Percentiles rank a stretch among this genome's conserved stretches.
Evolutionary conservation across 2,329 filamentous ascomycete species (phyloP).

Genomic region (Colletotrichum zoysiae): DNA sequence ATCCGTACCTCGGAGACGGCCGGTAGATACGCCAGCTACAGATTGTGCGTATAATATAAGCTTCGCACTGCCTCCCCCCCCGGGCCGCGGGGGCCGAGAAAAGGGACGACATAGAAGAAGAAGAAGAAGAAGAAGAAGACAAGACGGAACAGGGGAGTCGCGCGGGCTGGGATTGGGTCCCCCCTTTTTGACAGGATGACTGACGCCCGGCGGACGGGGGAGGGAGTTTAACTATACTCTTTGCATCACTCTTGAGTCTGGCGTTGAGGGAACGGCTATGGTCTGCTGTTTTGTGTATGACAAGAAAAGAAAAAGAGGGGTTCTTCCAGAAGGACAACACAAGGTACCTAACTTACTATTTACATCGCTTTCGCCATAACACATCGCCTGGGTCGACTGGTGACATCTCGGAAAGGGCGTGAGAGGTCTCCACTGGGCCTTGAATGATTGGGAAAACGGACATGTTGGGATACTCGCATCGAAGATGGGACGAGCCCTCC

Average conservation of each 20-base stretch:
- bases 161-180: conserved; percentile 1
- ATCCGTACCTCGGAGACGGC: conserved; percentile 96
- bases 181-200: not conserved
- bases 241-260: conserved; percentile 41
- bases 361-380: not conserved
- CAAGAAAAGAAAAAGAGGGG: conserved; percentile 32
- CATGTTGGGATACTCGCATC: not conserved
- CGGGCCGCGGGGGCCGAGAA: not conserved
- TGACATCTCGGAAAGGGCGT: not conserved
- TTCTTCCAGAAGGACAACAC: conserved; percentile 31
- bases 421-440: not conserved
- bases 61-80: not conserved
- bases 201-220: conserved; percentile 21
- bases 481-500: not conserved
- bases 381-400: not conserved
- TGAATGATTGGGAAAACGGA: not conserved
- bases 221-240: conserved; percentile 34
- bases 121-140: not conserved
- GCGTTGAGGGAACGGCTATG: conserved; percentile 41
- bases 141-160: conserved; percentile 5
- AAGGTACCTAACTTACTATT: conserved; percentile 27
- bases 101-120: not conserved
- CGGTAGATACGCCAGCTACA: conserved; percentile 95
- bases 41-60: conserved; percentile 74
- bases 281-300: conserved; percentile 41